Conservation (phyloP, 805 yeast genomes). For the Brettanomyces sp. region DNA sequence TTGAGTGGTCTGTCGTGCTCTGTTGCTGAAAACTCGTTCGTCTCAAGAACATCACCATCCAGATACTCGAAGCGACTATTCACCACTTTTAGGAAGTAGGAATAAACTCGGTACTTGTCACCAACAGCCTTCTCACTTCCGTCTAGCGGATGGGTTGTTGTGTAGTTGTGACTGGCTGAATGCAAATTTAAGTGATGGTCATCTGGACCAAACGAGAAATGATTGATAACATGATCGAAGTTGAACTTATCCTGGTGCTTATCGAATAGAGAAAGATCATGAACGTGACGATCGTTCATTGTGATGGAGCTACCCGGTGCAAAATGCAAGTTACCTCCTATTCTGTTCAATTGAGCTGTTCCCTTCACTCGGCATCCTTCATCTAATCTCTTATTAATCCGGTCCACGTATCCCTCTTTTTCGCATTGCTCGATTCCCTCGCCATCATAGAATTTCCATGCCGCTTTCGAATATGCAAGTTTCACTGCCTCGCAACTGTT, state of each 20-base stretch:
- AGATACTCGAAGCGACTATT: constrained; percentile 77
- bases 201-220: constrained; percentile 74
- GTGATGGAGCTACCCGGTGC: constrained; percentile 86
- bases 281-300: constrained; percentile 56
- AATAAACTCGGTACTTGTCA: constrained; percentile 52
- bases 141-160: constrained; percentile 61
- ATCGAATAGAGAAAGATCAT: constrained; percentile 70
- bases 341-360: constrained; percentile 66
- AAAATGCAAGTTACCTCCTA: constrained; percentile 87
- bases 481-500: constrained; percentile 77
- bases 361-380: constrained; percentile 92
- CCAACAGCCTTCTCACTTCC: constrained; percentile 31
- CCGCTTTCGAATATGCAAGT: constrained; percentile 62
- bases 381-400: constrained; percentile 43
- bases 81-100: constrained; percentile 83
- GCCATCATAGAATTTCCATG: constrained; percentile 92
- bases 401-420: constrained; percentile 71
- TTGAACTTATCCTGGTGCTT: constrained; percentile 49
- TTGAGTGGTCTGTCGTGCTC: constrained; percentile 73
- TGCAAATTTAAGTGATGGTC: constrained; percentile 16
- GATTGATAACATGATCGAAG: constrained; percentile 71
- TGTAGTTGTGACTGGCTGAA: constrained; percentile 17
- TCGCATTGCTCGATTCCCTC: constrained; percentile 84
- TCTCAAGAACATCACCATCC: constrained; percentile 45
- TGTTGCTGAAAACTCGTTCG: constrained; percentile 87